phyloP scores from a whole-genome alignment of 1,139 yeast genomes.

The Yamadazyma dushanensis region DNA sequence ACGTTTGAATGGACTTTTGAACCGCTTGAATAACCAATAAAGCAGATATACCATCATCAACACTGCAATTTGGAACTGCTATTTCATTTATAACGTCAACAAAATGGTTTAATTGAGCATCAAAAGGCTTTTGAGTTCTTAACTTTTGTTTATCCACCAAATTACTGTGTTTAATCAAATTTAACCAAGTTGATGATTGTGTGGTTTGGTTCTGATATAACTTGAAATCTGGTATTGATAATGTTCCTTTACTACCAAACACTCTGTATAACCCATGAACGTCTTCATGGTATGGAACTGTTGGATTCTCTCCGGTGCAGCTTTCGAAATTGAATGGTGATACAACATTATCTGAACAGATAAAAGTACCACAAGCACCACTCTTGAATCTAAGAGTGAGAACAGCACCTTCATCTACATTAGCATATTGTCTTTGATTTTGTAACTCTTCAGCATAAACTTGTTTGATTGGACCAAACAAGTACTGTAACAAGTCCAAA shows the following conservation, averaged over 20 bases:
- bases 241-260: conserved; percentile 42
- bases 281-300: conserved; percentile 33
- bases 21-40: conserved; percentile 37
- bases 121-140: conserved; percentile 31
- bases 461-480: conserved; percentile 38
- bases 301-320: conserved; percentile 47
- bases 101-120: conserved; percentile 40
- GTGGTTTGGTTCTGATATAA: conserved; percentile 29
- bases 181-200: conserved; percentile 22
- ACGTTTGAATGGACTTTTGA: conserved; percentile 34
- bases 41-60: conserved; percentile 42
- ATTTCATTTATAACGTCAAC: conserved; percentile 33
- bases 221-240: conserved; percentile 43
- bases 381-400: conserved; percentile 37
- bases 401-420: conserved; percentile 47
- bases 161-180: conserved; percentile 14
- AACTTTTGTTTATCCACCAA: conserved; percentile 18
- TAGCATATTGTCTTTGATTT: conserved; percentile 28
- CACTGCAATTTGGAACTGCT: conserved; percentile 31
- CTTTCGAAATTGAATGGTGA: conserved; percentile 44
- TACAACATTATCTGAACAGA: conserved; percentile 43
- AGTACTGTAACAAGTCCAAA: conserved; percentile 41
- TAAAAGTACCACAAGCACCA: conserved; percentile 43
- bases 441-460: conserved; percentile 41
- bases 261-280: conserved; percentile 40